Percentiles rank a stretch among this genome's conserved stretches.
Evolutionary conservation across 306 rosid genomes (phyloP).

Genomic region (cucumber (Cucumis sativus)): DNA sequence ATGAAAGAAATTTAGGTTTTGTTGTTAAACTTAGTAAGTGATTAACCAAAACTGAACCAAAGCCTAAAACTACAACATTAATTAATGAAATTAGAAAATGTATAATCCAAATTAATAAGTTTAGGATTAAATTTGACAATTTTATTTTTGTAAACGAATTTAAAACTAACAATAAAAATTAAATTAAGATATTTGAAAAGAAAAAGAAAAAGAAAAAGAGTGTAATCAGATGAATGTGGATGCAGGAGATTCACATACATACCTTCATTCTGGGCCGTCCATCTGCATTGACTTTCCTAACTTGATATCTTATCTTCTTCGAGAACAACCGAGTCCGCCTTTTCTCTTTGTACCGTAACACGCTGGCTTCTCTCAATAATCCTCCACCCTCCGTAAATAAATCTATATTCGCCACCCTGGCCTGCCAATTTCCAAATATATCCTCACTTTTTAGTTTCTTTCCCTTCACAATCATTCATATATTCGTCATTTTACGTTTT

Average conservation of each 20-base stretch:
- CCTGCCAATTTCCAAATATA: constrained; percentile 29
- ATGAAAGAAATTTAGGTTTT: too few relatives aligned
- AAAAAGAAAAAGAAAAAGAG: neutral
- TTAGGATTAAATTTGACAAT: too few relatives aligned
- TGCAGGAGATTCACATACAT: neutral
- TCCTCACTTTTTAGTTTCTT: neutral
- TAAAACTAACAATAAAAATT: too few relatives aligned
- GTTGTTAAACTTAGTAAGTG: too few relatives aligned
- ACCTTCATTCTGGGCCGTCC: constrained; percentile 95
- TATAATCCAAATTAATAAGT: too few relatives aligned
- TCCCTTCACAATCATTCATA: neutral
- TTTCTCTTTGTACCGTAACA: constrained; percentile 67
- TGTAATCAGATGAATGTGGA: neutral
- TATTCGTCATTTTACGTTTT: neutral
- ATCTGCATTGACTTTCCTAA: constrained; percentile 72
- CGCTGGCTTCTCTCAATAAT: constrained; percentile 59
- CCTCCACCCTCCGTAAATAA: constrained; percentile 47
- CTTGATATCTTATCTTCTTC: constrained; percentile 82
- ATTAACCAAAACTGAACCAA: too few relatives aligned
- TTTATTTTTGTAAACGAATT: too few relatives aligned
- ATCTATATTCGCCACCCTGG: constrained; percentile 56
- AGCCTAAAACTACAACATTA: too few relatives aligned
- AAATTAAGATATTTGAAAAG: too few relatives aligned
- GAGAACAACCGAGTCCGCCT: constrained; percentile 66
- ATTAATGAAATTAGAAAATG: too few relatives aligned